phyloP scores from a whole-genome alignment of 352 stramenopile species.

The Nothophytophthora sp. region DNA sequence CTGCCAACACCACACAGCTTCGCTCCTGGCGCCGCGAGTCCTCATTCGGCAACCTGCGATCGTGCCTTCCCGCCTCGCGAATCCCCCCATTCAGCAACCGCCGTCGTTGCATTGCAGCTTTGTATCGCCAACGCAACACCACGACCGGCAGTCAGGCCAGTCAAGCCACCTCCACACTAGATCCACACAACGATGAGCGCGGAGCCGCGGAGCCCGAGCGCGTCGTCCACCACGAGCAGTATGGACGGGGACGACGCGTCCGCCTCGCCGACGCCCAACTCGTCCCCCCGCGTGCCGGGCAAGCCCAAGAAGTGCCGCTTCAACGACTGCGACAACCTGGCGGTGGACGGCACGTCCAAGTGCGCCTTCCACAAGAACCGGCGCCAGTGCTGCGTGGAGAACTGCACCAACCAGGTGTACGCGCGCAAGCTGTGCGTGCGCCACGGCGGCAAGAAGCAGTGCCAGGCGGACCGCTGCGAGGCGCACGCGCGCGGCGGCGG shows the following conservation, averaged over 20 bases:
- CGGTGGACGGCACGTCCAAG: constrained; percentile 71
- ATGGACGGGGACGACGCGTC: constrained; percentile 19
- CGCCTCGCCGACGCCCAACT: constrained; percentile 4
- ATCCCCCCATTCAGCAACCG: no score
- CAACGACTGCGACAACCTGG: constrained; percentile 80
- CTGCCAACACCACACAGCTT: constrained; percentile 36
- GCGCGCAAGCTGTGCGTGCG: constrained; percentile 81
- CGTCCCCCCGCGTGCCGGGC: constrained; percentile 20
- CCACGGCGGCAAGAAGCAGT: constrained; percentile 82
- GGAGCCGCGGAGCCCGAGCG: constrained; percentile 30
- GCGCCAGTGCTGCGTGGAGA: constrained; percentile 74
- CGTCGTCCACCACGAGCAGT: constrained; percentile 25
- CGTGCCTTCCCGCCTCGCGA: no score
- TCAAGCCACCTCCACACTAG: no score
- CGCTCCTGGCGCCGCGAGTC: no score
- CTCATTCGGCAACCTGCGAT: no score
- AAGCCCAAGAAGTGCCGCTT: constrained; percentile 74
- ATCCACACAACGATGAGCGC: constrained; percentile 23
- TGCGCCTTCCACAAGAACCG: constrained; percentile 87
- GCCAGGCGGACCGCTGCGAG: constrained; percentile 72
- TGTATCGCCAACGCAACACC: background rate
- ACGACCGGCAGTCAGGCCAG: no score
- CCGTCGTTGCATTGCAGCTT: constrained; percentile 36
- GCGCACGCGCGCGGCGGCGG: constrained; percentile 69
- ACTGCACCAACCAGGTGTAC: constrained; percentile 87